A percentile compares a stretch with the other conserved stretches of the same genome.
phyloP scores from a whole-genome alignment of 306 rosid species.

The Trifolium repens region DNA sequence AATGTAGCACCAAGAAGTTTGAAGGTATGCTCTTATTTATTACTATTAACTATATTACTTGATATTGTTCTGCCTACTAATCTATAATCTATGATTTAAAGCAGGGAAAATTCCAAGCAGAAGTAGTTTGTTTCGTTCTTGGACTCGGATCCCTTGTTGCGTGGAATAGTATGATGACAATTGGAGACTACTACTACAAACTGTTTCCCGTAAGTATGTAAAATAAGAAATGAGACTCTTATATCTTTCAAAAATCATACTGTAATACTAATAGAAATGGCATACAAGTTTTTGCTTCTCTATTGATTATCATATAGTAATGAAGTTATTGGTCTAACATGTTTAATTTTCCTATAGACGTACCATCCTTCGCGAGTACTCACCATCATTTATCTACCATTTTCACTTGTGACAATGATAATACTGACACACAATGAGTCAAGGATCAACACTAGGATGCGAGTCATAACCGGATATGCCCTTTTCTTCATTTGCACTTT shows the following conservation, averaged over 20 bases:
- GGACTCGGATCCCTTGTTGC: constrained; percentile 73
- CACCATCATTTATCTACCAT: constrained; percentile 72
- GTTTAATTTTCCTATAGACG: not conserved
- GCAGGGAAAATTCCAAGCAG: constrained; percentile 63
- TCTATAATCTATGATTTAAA: not conserved
- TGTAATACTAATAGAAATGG: not conserved
- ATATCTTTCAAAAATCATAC: too few relatives aligned
- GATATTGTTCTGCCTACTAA: not conserved
- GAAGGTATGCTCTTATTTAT: constrained; percentile 46
- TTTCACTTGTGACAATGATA: constrained; percentile 50
- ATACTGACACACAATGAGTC: constrained; percentile 69
- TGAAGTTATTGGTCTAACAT: not conserved
- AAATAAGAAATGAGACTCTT: too few relatives aligned
- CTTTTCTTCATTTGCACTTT: constrained; percentile 30
- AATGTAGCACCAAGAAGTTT: constrained; percentile 41
- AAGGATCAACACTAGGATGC: constrained; percentile 60
- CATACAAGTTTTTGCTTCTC: too few relatives aligned
- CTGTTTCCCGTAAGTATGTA: constrained; percentile 64
- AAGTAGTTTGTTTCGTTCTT: constrained; percentile 69
- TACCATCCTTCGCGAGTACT: constrained; percentile 76
- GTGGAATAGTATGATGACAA: constrained; percentile 73
- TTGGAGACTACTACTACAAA: constrained; percentile 71
- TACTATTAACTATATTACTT: not conserved
- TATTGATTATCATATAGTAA: too few relatives aligned
- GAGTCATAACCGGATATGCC: constrained; percentile 65